phyloP scores from a whole-genome alignment of 2,329 filamentous ascomycete species.

The Colletotrichum coccodes region DNA sequence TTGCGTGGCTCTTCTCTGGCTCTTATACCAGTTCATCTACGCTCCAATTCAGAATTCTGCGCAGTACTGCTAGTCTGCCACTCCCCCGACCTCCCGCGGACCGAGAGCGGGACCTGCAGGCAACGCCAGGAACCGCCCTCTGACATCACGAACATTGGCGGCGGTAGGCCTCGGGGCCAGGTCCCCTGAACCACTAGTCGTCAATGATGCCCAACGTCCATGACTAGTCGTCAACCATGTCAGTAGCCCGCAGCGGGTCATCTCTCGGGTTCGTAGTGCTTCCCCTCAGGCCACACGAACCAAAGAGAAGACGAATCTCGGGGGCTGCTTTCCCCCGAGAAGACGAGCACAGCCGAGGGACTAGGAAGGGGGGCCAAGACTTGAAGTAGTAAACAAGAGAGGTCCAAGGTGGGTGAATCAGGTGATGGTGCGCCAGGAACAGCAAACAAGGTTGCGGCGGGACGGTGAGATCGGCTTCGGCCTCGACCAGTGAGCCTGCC shows the following conservation, averaged over 20 bases:
- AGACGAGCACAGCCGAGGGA: slow-evolving; percentile 12
- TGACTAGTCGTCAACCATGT: slow-evolving; percentile 20
- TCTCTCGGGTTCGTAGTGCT: slow-evolving; percentile 13
- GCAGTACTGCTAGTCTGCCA: background rate
- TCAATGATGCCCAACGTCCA: background rate
- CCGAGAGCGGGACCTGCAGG: slow-evolving; percentile 22
- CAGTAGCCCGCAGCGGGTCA: slow-evolving; percentile 20
- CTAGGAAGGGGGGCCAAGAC: background rate
- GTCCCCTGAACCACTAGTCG: background rate
- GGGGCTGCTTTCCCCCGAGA: slow-evolving; percentile 20
- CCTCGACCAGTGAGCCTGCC: background rate
- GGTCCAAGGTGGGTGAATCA: background rate
- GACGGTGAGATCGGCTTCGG: background rate
- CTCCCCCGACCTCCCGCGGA: background rate
- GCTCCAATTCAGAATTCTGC: background rate
- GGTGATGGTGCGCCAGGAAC: background rate
- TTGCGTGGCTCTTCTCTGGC: background rate
- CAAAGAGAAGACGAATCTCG: background rate
- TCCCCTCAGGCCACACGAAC: slow-evolving; percentile 1
- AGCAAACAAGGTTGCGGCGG: background rate
- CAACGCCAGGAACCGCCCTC: slow-evolving; percentile 7
- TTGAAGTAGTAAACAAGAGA: background rate
- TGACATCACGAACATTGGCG: slow-evolving; percentile 31
- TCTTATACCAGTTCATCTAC: slow-evolving; percentile 13
- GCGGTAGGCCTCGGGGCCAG: background rate